phyloP scores from a whole-genome alignment of 192 early-diverging fungal species.

The Coemansia furcata region DNA sequence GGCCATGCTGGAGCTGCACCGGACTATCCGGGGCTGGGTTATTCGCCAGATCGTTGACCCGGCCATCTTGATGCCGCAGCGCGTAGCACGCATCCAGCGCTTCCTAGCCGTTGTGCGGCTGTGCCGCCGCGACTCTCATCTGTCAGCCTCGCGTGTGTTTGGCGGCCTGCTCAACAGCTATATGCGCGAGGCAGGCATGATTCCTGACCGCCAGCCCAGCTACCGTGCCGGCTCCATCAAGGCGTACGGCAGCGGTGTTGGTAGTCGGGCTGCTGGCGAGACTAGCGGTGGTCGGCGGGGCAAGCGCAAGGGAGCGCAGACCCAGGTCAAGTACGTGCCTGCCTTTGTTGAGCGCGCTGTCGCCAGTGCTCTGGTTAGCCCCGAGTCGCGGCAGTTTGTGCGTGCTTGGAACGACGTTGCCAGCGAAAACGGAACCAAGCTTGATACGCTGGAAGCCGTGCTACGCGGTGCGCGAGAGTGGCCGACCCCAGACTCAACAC shows the following conservation, averaged over 20 bases:
- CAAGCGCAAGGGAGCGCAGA: constrained; percentile 28
- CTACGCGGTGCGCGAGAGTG: constrained; percentile 50
- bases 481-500: constrained; percentile 27
- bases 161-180: constrained; percentile 50
- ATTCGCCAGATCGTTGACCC: constrained; percentile 59
- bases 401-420: constrained; percentile 66
- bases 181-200: constrained; percentile 50
- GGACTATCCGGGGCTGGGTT: constrained; percentile 66
- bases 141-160: constrained; percentile 44
- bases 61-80: constrained; percentile 45
- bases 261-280: constrained; percentile 24
- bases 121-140: constrained; percentile 51
- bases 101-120: constrained; percentile 60
- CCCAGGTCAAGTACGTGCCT: constrained; percentile 57
- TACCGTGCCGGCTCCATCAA: constrained; percentile 35
- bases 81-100: constrained; percentile 60
- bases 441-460: constrained; percentile 59
- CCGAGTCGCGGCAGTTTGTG: constrained; percentile 64
- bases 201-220: constrained; percentile 51
- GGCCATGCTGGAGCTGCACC: constrained; percentile 63
- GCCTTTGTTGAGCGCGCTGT: constrained; percentile 71
- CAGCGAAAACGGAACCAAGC: constrained; percentile 45
- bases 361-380: constrained; percentile 67
- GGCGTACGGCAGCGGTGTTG: constrained; percentile 11
- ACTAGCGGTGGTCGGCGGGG: constrained; percentile 26